phyloP scores from a whole-genome alignment of 1,284 basidiomycete species.

The Stygiomarasmius scandens region DNA sequence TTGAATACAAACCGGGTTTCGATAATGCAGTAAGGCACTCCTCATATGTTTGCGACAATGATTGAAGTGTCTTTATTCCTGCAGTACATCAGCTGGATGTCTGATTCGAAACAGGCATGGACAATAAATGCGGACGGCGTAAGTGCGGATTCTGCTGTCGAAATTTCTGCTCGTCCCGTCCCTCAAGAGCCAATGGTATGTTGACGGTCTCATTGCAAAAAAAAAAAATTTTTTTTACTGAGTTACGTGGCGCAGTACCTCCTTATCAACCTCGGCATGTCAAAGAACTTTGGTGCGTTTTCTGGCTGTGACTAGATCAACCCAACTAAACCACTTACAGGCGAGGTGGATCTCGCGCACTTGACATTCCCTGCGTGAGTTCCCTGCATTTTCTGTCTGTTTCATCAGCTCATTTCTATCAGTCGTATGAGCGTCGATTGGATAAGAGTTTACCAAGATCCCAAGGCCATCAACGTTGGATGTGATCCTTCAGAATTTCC shows the following conservation, averaged over 20 bases:
- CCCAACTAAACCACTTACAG: too few relatives aligned
- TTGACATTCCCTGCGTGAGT: slow-evolving; percentile 68
- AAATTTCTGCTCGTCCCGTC: slow-evolving; percentile 74
- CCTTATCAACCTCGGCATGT: slow-evolving; percentile 61
- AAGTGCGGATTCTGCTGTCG: slow-evolving; percentile 58
- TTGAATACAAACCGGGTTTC: slow-evolving; percentile 32
- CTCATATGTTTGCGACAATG: not conserved
- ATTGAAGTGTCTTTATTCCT: not conserved
- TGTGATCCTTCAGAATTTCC: slow-evolving; percentile 74
- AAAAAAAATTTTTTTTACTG: not conserved
- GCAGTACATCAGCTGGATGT: slow-evolving; percentile 82
- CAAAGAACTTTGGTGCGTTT: slow-evolving; percentile 44
- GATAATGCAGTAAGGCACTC: slow-evolving; percentile 33
- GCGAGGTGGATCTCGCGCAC: slow-evolving; percentile 52
- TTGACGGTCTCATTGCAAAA: not conserved
- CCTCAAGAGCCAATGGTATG: slow-evolving; percentile 83
- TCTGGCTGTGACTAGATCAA: too few relatives aligned
- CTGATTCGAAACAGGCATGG: slow-evolving; percentile 71
- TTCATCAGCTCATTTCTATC: not conserved
- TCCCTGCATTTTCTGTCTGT: slow-evolving; percentile 46
- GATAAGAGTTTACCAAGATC: slow-evolving; percentile 15
- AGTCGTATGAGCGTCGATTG: not conserved
- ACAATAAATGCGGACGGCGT: slow-evolving; percentile 71
- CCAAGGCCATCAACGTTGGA: slow-evolving; percentile 50
- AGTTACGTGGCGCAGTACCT: slow-evolving; percentile 38